phyloP scores from a whole-genome alignment of 1,139 yeast species.

The Arxiozyma slooffiae region DNA sequence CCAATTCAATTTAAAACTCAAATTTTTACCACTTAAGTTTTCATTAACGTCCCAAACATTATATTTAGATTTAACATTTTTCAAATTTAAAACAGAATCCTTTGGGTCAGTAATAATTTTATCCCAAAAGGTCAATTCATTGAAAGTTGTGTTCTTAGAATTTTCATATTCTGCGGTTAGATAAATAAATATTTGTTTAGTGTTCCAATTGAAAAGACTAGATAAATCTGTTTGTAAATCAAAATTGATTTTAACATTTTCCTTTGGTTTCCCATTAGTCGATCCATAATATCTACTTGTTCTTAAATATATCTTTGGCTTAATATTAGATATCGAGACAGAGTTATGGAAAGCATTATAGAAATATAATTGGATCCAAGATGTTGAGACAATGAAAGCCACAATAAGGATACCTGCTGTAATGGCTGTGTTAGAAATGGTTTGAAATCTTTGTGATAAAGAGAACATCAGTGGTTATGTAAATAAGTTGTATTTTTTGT shows the following conservation, averaged over 20 bases:
- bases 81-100: slow-evolving; percentile 48
- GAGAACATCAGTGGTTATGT: slow-evolving; percentile 34
- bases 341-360: slow-evolving; percentile 32
- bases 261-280: slow-evolving; percentile 59
- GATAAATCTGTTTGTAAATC: slow-evolving; percentile 63
- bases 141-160: slow-evolving; percentile 36
- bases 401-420: slow-evolving; percentile 43
- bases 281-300: slow-evolving; percentile 71
- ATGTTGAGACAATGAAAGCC: slow-evolving; percentile 39
- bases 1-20: slow-evolving; percentile 71
- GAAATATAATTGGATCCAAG: slow-evolving; percentile 39
- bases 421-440: slow-evolving; percentile 46
- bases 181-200: slow-evolving; percentile 86
- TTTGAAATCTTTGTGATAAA: slow-evolving; percentile 40
- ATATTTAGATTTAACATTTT: slow-evolving; percentile 57
- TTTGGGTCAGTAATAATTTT: slow-evolving; percentile 53
- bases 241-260: slow-evolving; percentile 62
- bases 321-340: slow-evolving; percentile 36
- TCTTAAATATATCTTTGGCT: slow-evolving; percentile 38
- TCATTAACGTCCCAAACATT: slow-evolving; percentile 81
- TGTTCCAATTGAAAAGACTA: slow-evolving; percentile 89
- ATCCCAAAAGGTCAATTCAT: slow-evolving; percentile 87
- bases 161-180: slow-evolving; percentile 70
- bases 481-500: not conserved
- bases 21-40: slow-evolving; percentile 56